Conservation (phyloP, 148 eudicot species). For the Vaccinium myrtillus region DNA sequence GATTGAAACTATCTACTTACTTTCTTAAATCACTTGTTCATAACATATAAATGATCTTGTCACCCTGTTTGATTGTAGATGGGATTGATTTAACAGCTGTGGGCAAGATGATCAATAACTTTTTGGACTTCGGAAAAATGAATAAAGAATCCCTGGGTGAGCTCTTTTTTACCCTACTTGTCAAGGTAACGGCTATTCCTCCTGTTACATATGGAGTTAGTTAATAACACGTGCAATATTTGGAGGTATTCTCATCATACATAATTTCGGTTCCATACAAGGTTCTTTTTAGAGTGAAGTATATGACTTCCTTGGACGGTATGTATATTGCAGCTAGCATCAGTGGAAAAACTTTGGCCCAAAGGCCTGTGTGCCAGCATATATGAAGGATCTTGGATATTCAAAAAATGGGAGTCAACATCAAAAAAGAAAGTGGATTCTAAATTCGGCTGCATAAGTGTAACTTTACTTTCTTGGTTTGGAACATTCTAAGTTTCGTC, state of each 20-base stretch:
- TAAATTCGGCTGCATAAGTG: constrained; percentile 49
- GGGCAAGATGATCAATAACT: constrained; percentile 33
- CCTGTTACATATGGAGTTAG: background rate
- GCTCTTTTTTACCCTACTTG: constrained; percentile 71
- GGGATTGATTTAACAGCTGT: constrained; percentile 57
- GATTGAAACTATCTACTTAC: background rate
- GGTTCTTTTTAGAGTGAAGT: background rate
- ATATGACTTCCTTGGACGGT: background rate
- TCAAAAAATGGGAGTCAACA: constrained; percentile 34
- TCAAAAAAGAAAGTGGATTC: constrained; percentile 35
- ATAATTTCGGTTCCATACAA: background rate
- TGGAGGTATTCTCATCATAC: background rate
- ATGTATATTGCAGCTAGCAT: constrained; percentile 50
- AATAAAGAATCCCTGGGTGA: constrained; percentile 74
- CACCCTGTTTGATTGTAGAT: constrained; percentile 38
- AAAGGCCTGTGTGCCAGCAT: constrained; percentile 75
- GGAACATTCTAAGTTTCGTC: background rate
- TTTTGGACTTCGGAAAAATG: constrained; percentile 48
- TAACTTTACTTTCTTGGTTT: constrained; percentile 28
- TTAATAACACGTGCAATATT: background rate
- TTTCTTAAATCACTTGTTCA: background rate
- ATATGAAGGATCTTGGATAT: constrained; percentile 65
- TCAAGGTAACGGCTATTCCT: constrained; percentile 49
- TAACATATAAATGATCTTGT: constrained; percentile 11
- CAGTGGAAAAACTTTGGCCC: constrained; percentile 58